A percentile compares a stretch with the other conserved stretches of the same genome.
phyloP scores from a whole-genome alignment of 83 land plant genomes.

The Thuja plicata region DNA sequence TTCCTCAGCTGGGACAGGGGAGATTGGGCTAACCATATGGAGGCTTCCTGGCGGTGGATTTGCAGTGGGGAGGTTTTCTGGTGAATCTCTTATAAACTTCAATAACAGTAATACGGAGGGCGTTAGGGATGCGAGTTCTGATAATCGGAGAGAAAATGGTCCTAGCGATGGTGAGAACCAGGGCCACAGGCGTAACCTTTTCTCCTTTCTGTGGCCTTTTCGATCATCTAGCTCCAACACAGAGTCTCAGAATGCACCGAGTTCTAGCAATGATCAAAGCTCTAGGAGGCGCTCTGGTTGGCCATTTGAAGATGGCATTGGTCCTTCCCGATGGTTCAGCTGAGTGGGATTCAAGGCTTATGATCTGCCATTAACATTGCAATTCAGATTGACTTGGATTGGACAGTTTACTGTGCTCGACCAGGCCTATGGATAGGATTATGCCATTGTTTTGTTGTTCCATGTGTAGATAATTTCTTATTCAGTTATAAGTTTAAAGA shows the following conservation, averaged over 20 bases:
- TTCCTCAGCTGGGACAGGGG: too few relatives aligned
- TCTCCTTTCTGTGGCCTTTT: slow-evolving; percentile 61
- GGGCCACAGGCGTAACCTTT: slow-evolving; percentile 39
- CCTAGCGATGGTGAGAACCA: slow-evolving; percentile 17
- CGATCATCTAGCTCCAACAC: slow-evolving; percentile 40
- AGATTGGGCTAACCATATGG: slow-evolving; percentile 68
- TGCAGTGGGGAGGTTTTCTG: slow-evolving; percentile 55
- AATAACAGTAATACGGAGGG: not conserved
- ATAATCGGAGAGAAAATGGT: slow-evolving; percentile 1
- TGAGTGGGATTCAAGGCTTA: not conserved
- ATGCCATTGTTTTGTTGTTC: not conserved
- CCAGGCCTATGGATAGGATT: not conserved
- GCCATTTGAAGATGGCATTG: slow-evolving; percentile 28
- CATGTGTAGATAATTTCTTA: not conserved
- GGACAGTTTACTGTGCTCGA: too few relatives aligned
- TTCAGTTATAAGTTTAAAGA: not conserved
- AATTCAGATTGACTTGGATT: not conserved
- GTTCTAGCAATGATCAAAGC: slow-evolving; percentile 29
- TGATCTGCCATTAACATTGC: not conserved
- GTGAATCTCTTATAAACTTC: slow-evolving; percentile 8
- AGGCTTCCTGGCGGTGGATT: slow-evolving; percentile 64
- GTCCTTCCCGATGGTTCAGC: slow-evolving; percentile 9
- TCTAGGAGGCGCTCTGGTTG: slow-evolving; percentile 33
- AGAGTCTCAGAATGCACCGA: slow-evolving; percentile 30
- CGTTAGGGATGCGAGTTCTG: not conserved